Evolutionary conservation across 371 early-diverging fungal genomes (phyloP), one percentile per base, ranked within the genome.

Genomic region (Vairimorpha ceranae): DNA sequence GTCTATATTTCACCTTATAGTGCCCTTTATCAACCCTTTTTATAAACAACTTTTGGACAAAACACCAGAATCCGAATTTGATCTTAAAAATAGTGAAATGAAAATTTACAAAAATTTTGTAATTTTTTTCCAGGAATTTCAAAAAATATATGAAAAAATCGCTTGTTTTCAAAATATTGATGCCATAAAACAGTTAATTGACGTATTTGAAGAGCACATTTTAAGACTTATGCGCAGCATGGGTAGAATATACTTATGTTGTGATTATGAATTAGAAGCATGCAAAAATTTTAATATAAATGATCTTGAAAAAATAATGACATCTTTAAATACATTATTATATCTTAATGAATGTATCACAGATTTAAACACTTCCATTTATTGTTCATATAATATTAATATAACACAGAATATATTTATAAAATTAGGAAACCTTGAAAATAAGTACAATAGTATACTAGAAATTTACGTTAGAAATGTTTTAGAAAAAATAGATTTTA

Each of bases 41-140:
- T 63, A 70, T 35, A 48, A 64, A 23, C 15, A 19, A 17, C 52
- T 51, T 52, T 75, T 75, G n/a, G 51, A 38, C 0, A 4, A 19
- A 23, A 10, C 65, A 2, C 2, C 63, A 21, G 25, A 32, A 17
- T 2, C 29, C 2, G 32, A 54, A 4, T 59, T 63, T 43, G 51
- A 75, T 12, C 61, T 76, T 33, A 65, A 68, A 38, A 43, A 63
- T 12, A 25, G 14, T 14, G 75, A 77, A 48, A 33, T 71, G 38
- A 56, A 73, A 45, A 66, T 81, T 25, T 29, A 75, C 23, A 23
- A 43, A 4, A 46, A 33, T 36, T 75, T 78, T 35, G 15, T 78
- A 29, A 45, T 38, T 19, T 76, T 78, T 65, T 80, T 78, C 41
- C 70, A 54, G 61, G 60, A 72, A 21, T 21, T 78, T 12, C 65